Evolutionary conservation across 1,284 basidiomycete species (phyloP), one percentile per base, ranked within the genome.

Genomic region (Tausonia pullulans): DNA sequence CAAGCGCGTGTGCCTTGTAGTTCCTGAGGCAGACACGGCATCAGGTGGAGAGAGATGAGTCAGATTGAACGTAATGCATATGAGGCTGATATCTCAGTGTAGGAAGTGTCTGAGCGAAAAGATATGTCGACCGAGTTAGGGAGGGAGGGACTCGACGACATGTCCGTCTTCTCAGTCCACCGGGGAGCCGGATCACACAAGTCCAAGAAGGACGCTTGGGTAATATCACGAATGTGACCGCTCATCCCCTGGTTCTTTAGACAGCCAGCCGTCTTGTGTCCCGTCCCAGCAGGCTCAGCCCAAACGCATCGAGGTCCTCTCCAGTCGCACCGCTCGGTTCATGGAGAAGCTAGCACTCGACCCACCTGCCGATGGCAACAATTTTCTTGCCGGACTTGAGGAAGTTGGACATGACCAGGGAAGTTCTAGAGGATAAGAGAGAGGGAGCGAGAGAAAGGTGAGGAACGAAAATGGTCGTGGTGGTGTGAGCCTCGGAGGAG

Each of bases 1-100:
- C 94, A 76, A 90, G 92, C 73, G 87, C 87, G 72, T 96, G 92
- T 60, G 90, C 90, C 14, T 75, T 77, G 65, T 78, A 80, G 73
- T 80, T 81, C 58, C 75, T 72, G 44, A 27, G 2, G 54, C 2
- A 14, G 5, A 6, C 43, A 27, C 10, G 2, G 53, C n/a, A 53
- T 57, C 27, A 41, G 46, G 27, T 16, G 44, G 41, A 46, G 14
- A n/a, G 46, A 41, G 41, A 58, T 45, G 40, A 11, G 44, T 10
- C 11, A 57, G 55, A 4, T 57, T n/a, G 16, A 43, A 13, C 14
- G 41, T 3, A 3, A 4, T 7, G 43, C 13, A n/a, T 14, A 43
- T 44, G 55, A 57, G 43, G 48, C 48, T 2, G 48, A 14, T 14
- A 8, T 49, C 48, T 49, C 9, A 14, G 14, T 8, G 9, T 49